phyloP scores from a whole-genome alignment of 179 eudicot genomes.

The Actinidia polygama region DNA sequence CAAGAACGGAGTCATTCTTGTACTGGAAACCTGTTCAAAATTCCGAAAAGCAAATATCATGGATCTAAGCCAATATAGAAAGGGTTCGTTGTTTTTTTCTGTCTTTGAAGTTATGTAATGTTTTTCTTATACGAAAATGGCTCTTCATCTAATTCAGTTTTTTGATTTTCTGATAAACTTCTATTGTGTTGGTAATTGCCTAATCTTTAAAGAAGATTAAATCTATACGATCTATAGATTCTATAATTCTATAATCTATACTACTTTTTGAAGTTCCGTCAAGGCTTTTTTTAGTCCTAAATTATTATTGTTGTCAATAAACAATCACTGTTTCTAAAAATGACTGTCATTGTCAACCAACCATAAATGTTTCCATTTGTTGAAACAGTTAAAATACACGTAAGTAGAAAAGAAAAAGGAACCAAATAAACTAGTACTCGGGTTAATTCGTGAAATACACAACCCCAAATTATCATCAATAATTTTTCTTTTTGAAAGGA shows the following conservation, averaged over 20 bases:
- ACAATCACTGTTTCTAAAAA: too few species aligned
- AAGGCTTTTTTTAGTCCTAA: too few species aligned
- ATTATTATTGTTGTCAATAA: too few species aligned
- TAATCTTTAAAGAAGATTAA: too few species aligned
- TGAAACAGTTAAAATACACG: not conserved
- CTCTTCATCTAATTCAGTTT: too few species aligned
- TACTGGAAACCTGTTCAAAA: not conserved
- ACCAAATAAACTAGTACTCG: not conserved
- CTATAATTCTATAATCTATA: too few species aligned
- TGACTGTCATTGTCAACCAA: not conserved
- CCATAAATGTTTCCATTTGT: not conserved
- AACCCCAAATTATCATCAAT: not conserved
- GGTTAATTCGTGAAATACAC: not conserved
- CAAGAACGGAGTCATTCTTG: conserved; percentile 45
- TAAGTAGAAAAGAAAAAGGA: not conserved
- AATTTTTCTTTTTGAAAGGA: not conserved
- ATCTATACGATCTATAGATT: too few species aligned
- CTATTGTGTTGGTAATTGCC: not conserved
- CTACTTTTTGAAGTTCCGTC: too few species aligned
- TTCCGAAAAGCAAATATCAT: not conserved
- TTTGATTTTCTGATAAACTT: not conserved
- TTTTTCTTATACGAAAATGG: too few species aligned
- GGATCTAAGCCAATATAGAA: not conserved
- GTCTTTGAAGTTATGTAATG: too few species aligned
- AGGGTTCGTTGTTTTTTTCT: not conserved